These are phyloP conservation scores for Paraleonurus japonicus DNA, from an alignment of 257 asterid species.

Conservation along the genomic window DNA sequence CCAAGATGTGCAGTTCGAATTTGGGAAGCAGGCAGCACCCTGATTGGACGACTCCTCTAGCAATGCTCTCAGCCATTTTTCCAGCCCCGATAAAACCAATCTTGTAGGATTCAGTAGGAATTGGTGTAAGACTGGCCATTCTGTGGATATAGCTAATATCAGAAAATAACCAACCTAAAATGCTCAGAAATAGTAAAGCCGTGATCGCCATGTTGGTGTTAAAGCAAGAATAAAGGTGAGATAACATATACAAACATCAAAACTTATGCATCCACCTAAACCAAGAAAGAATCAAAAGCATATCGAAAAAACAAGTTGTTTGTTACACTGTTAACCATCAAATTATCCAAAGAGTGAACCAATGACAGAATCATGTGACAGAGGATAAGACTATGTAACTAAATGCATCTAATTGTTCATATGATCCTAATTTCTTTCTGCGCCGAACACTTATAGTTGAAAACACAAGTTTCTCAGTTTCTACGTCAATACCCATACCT, in stretches of 20 bases:
- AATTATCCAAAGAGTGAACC: background rate
- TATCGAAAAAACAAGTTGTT: background rate
- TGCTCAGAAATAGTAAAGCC: conserved; percentile 5
- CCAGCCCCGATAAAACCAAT: conserved; percentile 96
- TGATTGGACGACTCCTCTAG: conserved; percentile 78
- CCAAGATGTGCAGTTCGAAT: conserved; percentile 74
- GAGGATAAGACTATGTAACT: background rate
- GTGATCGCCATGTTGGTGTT: background rate
- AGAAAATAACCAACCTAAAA: conserved; percentile 9
- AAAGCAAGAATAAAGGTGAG: background rate
- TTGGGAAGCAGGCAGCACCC: conserved; percentile 74
- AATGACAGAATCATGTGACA: background rate
- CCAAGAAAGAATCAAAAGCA: background rate
- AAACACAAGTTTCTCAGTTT: background rate
- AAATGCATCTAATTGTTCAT: background rate
- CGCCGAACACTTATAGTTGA: background rate
- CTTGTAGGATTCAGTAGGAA: conserved; percentile 64
- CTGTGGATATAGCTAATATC: background rate
- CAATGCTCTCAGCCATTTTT: conserved; percentile 95
- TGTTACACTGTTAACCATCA: background rate
- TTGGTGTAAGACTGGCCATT: conserved; percentile 50
- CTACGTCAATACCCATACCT: background rate
- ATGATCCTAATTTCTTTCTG: background rate
- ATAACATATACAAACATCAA: background rate
- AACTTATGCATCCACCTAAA: background rate